Evolutionary conservation across 1,139 yeast genomes (phyloP).

Genomic region (Candida glucosophila): DNA sequence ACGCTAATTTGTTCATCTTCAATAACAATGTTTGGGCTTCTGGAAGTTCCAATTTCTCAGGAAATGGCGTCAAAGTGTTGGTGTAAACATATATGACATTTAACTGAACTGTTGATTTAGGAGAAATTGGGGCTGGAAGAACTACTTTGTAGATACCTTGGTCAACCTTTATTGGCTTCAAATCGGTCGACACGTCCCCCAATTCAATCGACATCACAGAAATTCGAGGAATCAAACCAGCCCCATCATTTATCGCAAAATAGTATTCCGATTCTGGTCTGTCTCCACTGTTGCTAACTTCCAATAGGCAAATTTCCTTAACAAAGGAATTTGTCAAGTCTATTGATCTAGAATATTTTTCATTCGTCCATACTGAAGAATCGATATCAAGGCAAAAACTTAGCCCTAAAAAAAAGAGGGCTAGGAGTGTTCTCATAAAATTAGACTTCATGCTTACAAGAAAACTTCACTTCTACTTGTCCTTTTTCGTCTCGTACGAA

Average conservation of each 20-base stretch:
- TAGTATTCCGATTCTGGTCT: slow-evolving; percentile 50
- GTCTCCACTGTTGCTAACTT: slow-evolving; percentile 49
- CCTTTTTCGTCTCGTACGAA: no score
- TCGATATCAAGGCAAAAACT: slow-evolving; percentile 3
- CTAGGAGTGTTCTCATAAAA: no score
- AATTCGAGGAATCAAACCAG: slow-evolving; percentile 33
- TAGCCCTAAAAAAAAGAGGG: no score
- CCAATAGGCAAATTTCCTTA: slow-evolving; percentile 51
- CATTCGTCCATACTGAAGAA: slow-evolving; percentile 34
- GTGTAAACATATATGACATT: slow-evolving; percentile 47
- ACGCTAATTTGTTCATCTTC: slow-evolving; percentile 47
- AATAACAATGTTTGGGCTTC: slow-evolving; percentile 55
- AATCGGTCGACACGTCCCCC: slow-evolving; percentile 20
- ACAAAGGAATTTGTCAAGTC: slow-evolving; percentile 65
- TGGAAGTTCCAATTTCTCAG: slow-evolving; percentile 51
- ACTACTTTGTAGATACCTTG: slow-evolving; percentile 33
- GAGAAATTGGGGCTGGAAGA: slow-evolving; percentile 60
- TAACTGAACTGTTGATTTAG: slow-evolving; percentile 46
- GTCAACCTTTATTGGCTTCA: slow-evolving; percentile 23
- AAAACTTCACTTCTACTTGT: no score
- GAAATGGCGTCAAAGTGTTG: slow-evolving; percentile 49
- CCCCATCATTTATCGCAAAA: slow-evolving; percentile 43
- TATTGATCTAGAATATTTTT: slow-evolving; percentile 37
- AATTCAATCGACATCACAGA: slow-evolving; percentile 37
- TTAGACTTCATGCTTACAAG: no score